Percentiles rank a stretch among this genome's conserved stretches.
Conservation (phyloP, 257 asterid species). For the Solanum virginianum region DNA sequence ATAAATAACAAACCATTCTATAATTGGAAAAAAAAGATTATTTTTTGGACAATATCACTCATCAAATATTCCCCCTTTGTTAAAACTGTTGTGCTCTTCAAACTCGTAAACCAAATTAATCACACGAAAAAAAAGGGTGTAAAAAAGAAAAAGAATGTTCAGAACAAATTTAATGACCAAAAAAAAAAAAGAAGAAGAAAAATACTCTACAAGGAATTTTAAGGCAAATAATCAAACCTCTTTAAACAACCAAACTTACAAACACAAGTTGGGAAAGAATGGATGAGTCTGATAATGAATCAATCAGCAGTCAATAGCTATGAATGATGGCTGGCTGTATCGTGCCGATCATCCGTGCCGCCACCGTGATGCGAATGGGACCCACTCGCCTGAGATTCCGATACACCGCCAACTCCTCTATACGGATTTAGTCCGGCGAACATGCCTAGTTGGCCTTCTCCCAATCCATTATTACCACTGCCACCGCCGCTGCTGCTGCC, state of each 20-base stretch:
- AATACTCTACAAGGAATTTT: slow-evolving; percentile 6
- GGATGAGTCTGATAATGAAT: not conserved
- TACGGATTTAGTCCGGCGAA: slow-evolving; percentile 43
- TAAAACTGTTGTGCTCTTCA: slow-evolving; percentile 6
- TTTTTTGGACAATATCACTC: slow-evolving; percentile 7
- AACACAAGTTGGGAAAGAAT: slow-evolving; percentile 10
- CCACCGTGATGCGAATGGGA: slow-evolving; percentile 61
- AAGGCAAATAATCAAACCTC: slow-evolving; percentile 20
- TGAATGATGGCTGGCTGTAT: slow-evolving; percentile 60
- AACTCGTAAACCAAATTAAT: slow-evolving; percentile 24
- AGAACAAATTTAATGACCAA: not conserved
- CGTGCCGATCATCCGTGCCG: slow-evolving; percentile 56
- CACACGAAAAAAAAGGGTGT: slow-evolving; percentile 21
- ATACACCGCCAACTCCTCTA: slow-evolving; percentile 40
- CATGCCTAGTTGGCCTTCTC: slow-evolving; percentile 62
- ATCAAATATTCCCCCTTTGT: slow-evolving; percentile 16
- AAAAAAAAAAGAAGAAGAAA: not conserved
- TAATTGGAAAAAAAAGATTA: not conserved
- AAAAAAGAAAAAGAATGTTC: slow-evolving; percentile 10
- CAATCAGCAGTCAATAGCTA: slow-evolving; percentile 8
- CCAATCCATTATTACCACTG: slow-evolving; percentile 30
- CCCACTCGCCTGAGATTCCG: slow-evolving; percentile 70
- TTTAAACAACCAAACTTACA: slow-evolving; percentile 29
- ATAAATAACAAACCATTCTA: not conserved
- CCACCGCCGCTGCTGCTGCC: slow-evolving; percentile 9